These are phyloP conservation scores for Phytophthora fragariae DNA, from an alignment of 352 stramenopile species.

Conservation along the genomic window DNA sequence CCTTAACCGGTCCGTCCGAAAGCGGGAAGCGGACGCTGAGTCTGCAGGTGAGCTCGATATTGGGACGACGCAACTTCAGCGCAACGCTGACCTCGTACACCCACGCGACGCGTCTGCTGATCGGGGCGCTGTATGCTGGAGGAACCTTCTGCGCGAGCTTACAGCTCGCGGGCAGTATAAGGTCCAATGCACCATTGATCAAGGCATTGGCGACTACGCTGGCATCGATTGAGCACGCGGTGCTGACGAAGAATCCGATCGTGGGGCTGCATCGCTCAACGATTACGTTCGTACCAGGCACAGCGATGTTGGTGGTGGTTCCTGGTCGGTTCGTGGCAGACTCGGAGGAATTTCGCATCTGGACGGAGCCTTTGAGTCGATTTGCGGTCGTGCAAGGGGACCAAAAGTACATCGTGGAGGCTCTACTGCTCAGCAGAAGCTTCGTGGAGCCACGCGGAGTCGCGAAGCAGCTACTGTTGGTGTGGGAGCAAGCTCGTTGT, in stretches of 20 bases:
- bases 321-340: constrained; percentile 1
- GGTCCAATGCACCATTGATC: constrained; percentile 22
- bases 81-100: constrained; percentile 31
- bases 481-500: constrained; percentile 35
- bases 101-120: constrained; percentile 48
- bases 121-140: constrained; percentile 51
- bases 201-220: constrained; percentile 39
- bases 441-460: constrained; percentile 28
- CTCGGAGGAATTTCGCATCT: constrained; percentile 19
- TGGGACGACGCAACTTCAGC: constrained; percentile 56
- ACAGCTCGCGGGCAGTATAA: constrained; percentile 9
- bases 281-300: constrained; percentile 47
- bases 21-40: constrained; percentile 52
- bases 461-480: constrained; percentile 28
- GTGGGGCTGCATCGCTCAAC: constrained; percentile 37
- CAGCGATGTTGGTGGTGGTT: constrained; percentile 44
- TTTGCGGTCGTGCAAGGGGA: constrained; percentile 44
- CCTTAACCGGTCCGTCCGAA: constrained; percentile 31
- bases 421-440: constrained; percentile 36
- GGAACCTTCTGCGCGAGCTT: constrained; percentile 45
- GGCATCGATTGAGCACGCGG: constrained; percentile 43
- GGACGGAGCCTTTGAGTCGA: constrained; percentile 37
- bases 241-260: constrained; percentile 44
- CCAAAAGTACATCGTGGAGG: constrained; percentile 41
- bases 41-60: constrained; percentile 49